Evolutionary conservation across 257 asterid genomes (phyloP).

Genomic region (Cynanchum wilfordii): DNA sequence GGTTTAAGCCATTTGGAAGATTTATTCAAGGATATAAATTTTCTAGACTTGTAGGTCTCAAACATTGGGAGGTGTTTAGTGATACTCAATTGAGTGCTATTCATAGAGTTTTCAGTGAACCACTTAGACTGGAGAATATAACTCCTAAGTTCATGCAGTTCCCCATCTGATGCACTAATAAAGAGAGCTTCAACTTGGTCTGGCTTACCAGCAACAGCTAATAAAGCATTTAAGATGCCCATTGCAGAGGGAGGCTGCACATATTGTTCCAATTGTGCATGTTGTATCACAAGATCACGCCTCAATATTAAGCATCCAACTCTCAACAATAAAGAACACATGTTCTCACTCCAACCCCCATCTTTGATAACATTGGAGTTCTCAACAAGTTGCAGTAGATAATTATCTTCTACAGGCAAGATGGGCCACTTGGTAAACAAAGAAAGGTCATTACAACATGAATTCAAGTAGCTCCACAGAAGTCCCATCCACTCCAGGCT

Average conservation of each 20-base stretch:
- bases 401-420: constrained; percentile 74
- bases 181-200: constrained; percentile 61
- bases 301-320: constrained; percentile 80
- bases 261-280: constrained; percentile 55
- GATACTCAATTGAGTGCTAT: constrained; percentile 44
- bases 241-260: constrained; percentile 78
- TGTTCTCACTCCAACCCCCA: constrained; percentile 97
- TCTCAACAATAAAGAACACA: constrained; percentile 57
- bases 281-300: constrained; percentile 70
- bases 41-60: constrained; percentile 79
- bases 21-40: constrained; percentile 60
- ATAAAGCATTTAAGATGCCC: constrained; percentile 72
- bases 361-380: constrained; percentile 81
- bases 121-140: constrained; percentile 92
- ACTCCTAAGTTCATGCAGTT: constrained; percentile 77
- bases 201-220: constrained; percentile 48
- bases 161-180: constrained; percentile 67
- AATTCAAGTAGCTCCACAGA: constrained; percentile 79
- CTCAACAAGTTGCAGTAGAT: constrained; percentile 66
- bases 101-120: constrained; percentile 63
- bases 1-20: constrained; percentile 85
- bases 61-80: constrained; percentile 88
- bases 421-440: constrained; percentile 89
- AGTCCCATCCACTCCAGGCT: constrained; percentile 70
- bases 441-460: constrained; percentile 77